Evolutionary conservation across 2,329 filamentous ascomycete species (phyloP).

Genomic region (Rutstroemia sp.): DNA sequence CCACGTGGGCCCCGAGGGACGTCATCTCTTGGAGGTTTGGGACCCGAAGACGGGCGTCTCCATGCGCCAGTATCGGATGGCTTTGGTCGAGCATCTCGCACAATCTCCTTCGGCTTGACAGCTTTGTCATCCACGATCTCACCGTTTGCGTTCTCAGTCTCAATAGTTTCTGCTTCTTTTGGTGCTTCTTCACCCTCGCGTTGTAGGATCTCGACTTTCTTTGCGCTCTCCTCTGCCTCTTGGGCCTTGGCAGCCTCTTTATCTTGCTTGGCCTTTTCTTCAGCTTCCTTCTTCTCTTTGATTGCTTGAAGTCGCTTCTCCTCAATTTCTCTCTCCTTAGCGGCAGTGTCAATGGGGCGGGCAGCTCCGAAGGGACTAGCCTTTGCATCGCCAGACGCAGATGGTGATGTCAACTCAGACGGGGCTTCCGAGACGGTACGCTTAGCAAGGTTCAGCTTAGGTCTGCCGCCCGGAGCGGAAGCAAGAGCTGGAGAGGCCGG

Average conservation of each 20-base stretch:
- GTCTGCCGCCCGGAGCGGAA: slow-evolving; percentile 55
- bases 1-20: slow-evolving; percentile 36
- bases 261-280: slow-evolving; percentile 49
- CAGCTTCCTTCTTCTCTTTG: slow-evolving; percentile 72
- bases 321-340: slow-evolving; percentile 82
- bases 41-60: slow-evolving; percentile 44
- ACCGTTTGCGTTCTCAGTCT: slow-evolving; percentile 30
- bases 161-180: slow-evolving; percentile 26
- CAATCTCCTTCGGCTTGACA: slow-evolving; percentile 38
- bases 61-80: slow-evolving; percentile 53
- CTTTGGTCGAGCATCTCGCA: slow-evolving; percentile 44
- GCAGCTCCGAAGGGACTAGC: slow-evolving; percentile 91
- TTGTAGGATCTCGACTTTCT: slow-evolving; percentile 28
- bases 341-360: slow-evolving; percentile 85
- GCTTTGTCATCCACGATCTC: slow-evolving; percentile 42
- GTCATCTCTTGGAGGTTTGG: slow-evolving; percentile 31
- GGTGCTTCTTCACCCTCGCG: slow-evolving; percentile 26
- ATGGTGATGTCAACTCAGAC: slow-evolving; percentile 40
- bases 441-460: slow-evolving; percentile 82
- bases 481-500: slow-evolving; percentile 61
- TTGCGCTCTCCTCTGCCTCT: slow-evolving; percentile 33
- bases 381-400: slow-evolving; percentile 60
- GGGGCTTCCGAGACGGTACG: slow-evolving; percentile 75
- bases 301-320: slow-evolving; percentile 71
- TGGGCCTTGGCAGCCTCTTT: slow-evolving; percentile 44